Evolutionary conservation across 2,329 filamentous ascomycete genomes (phyloP).

Genomic region (Pseudogymnoascus sp.): DNA sequence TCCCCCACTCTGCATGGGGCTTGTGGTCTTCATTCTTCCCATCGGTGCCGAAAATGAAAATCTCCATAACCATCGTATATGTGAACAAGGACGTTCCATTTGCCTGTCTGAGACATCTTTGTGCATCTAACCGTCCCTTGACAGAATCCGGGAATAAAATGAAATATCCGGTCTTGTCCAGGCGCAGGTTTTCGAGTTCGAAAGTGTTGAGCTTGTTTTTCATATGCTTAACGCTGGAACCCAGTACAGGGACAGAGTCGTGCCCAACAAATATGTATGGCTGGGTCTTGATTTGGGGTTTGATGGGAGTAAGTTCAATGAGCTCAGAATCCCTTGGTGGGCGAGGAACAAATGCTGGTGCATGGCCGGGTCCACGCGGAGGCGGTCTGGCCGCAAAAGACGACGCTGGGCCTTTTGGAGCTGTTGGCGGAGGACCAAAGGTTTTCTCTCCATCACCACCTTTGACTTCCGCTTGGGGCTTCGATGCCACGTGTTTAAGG

Average conservation of each 20-base stretch:
- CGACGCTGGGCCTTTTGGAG: slow-evolving; percentile 66
- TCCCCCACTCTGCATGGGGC: background rate
- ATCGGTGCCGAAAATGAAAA: slow-evolving; percentile 40
- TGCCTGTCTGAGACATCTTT: slow-evolving; percentile 69
- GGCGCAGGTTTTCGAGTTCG: slow-evolving; percentile 70
- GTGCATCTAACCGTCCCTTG: slow-evolving; percentile 70
- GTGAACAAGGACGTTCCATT: slow-evolving; percentile 84
- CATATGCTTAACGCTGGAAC: slow-evolving; percentile 79
- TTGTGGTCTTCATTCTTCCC: slow-evolving; percentile 11
- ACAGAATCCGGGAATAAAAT: slow-evolving; percentile 79
- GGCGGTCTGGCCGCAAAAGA: slow-evolving; percentile 40
- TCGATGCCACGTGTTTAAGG: slow-evolving; percentile 3
- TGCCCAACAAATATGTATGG: slow-evolving; percentile 91
- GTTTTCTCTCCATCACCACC: slow-evolving; percentile 37
- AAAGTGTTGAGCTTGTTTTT: slow-evolving; percentile 83
- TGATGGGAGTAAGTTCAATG: slow-evolving; percentile 51
- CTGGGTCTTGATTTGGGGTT: slow-evolving; percentile 63
- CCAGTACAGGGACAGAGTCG: slow-evolving; percentile 77
- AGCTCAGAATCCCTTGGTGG: slow-evolving; percentile 28
- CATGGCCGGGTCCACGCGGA: background rate
- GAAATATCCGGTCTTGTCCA: slow-evolving; percentile 83
- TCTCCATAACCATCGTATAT: slow-evolving; percentile 87
- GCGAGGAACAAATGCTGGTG: slow-evolving; percentile 2
- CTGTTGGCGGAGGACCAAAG: slow-evolving; percentile 68
- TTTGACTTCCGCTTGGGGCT: slow-evolving; percentile 29